Percentiles rank a stretch among this genome's conserved stretches.
These are phyloP conservation scores for Xylariaceae sp. DNA, from an alignment of 2,329 filamentous ascomycete species.

Conservation along the genomic window DNA sequence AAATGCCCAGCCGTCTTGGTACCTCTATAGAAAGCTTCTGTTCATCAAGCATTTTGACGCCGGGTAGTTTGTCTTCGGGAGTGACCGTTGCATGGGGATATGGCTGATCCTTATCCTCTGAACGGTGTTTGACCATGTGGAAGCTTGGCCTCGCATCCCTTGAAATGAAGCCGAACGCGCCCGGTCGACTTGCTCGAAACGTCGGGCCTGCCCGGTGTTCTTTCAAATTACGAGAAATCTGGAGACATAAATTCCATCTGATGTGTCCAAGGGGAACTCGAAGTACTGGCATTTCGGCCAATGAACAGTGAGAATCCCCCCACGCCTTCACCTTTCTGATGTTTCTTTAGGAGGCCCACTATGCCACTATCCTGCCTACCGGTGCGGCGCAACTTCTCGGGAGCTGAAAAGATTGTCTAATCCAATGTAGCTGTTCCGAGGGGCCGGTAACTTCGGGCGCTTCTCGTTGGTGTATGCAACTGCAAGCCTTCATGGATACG, in stretches of 20 bases:
- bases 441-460: too few species aligned
- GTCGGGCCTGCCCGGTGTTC: conserved; percentile 7
- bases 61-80: too few species aligned
- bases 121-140: too few species aligned
- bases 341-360: conserved; percentile 1
- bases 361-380: background rate
- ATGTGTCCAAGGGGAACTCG: conserved; percentile 5
- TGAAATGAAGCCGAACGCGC: background rate
- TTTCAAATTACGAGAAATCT: conserved; percentile 7
- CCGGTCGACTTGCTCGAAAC: conserved; percentile 3
- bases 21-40: background rate
- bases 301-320: conserved; percentile 8
- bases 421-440: too few species aligned
- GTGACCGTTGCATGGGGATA: too few species aligned
- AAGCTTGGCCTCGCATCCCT: background rate
- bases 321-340: conserved; percentile 11
- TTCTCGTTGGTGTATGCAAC: too few species aligned
- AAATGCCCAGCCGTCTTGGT: conserved; percentile 1
- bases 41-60: conserved; percentile 3
- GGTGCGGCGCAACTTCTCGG: too few species aligned
- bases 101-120: too few species aligned
- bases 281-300: conserved; percentile 6
- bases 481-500: too few species aligned
- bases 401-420: too few species aligned
- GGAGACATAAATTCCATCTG: too few species aligned